Percentiles rank a stretch among this genome's conserved stretches.
phyloP scores from a whole-genome alignment of 805 yeast species.

The Saturnispora halmiae region DNA sequence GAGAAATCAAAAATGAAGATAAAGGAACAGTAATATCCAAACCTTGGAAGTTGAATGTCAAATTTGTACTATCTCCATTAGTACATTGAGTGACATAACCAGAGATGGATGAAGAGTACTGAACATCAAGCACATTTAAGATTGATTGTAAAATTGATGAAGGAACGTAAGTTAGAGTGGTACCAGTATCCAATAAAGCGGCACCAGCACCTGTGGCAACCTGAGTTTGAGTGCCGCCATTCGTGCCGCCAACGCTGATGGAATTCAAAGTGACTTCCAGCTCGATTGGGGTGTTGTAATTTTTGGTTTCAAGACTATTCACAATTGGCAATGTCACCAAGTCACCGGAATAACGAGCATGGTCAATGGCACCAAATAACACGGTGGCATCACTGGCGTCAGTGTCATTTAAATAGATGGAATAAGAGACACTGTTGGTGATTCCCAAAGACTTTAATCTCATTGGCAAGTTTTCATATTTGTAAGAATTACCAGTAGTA shows the following conservation, averaged over 20 bases:
- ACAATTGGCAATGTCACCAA: constrained; percentile 42
- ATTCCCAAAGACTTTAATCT: constrained; percentile 48
- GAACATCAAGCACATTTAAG: constrained; percentile 31
- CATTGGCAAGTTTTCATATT: constrained; percentile 59
- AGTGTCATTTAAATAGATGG: constrained; percentile 47
- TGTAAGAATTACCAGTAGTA: constrained; percentile 21
- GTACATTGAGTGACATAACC: constrained; percentile 41
- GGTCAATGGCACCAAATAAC: constrained; percentile 70
- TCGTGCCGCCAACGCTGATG: constrained; percentile 19
- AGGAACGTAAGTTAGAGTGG: constrained; percentile 44
- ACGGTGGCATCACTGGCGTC: constrained; percentile 40
- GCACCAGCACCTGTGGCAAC: constrained; percentile 27
- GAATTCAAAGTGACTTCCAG: constrained; percentile 41
- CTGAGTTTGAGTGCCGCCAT: constrained; percentile 13
- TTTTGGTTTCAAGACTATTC: constrained; percentile 30
- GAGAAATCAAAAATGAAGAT: constrained; percentile 17
- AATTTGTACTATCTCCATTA: constrained; percentile 16
- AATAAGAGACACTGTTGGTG: constrained; percentile 46
- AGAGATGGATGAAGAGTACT: constrained; percentile 33
- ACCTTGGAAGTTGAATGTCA: constrained; percentile 52
- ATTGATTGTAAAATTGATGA: constrained; percentile 19
- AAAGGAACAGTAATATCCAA: constrained; percentile 42
- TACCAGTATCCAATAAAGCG: constrained; percentile 49
- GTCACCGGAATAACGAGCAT: constrained; percentile 48
- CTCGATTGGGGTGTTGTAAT: constrained; percentile 35